Evolutionary conservation across 768 basidiomycete genomes (phyloP).

Genomic region (Lactarius hatsudake): DNA sequence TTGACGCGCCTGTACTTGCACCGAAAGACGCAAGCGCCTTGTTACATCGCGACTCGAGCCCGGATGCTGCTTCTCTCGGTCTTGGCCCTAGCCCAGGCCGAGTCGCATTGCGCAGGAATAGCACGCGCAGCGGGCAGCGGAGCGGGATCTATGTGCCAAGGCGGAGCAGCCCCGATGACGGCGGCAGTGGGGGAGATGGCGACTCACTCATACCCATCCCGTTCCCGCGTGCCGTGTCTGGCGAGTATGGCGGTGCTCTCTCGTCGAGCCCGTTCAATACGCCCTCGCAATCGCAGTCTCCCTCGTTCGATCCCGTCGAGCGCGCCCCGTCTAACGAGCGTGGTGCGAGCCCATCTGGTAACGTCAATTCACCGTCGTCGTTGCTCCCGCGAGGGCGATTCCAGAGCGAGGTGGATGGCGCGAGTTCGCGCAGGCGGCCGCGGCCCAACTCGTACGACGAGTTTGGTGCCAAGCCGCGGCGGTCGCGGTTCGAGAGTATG

Average conservation of each 20-base stretch:
- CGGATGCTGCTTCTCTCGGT: slow-evolving; percentile 42
- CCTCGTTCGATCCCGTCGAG: slow-evolving; percentile 18
- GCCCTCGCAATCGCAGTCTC: neutral
- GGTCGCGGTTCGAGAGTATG: slow-evolving; percentile 73
- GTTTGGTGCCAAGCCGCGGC: slow-evolving; percentile 48
- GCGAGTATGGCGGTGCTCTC: slow-evolving; percentile 41
- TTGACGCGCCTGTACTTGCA: slow-evolving; percentile 46
- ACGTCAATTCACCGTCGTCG: slow-evolving; percentile 34
- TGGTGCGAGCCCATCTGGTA: neutral
- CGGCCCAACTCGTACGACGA: slow-evolving; percentile 72
- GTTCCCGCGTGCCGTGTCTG: slow-evolving; percentile 61
- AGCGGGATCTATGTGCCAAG: slow-evolving; percentile 20
- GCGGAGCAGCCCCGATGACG: slow-evolving; percentile 19
- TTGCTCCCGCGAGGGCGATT: slow-evolving; percentile 57
- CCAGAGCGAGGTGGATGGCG: slow-evolving; percentile 69
- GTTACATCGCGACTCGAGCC: slow-evolving; percentile 52
- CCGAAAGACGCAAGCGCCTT: slow-evolving; percentile 38
- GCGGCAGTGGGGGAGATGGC: slow-evolving; percentile 21
- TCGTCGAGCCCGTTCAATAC: slow-evolving; percentile 35
- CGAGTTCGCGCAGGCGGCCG: slow-evolving; percentile 47
- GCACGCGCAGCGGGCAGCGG: slow-evolving; percentile 29
- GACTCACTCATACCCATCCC: slow-evolving; percentile 47
- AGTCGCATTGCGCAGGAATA: slow-evolving; percentile 55
- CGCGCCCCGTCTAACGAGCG: slow-evolving; percentile 8
- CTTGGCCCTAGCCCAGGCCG: slow-evolving; percentile 36